Evolutionary conservation across 83 land plant genomes (phyloP).

Genomic region (Thuja plicata): DNA sequence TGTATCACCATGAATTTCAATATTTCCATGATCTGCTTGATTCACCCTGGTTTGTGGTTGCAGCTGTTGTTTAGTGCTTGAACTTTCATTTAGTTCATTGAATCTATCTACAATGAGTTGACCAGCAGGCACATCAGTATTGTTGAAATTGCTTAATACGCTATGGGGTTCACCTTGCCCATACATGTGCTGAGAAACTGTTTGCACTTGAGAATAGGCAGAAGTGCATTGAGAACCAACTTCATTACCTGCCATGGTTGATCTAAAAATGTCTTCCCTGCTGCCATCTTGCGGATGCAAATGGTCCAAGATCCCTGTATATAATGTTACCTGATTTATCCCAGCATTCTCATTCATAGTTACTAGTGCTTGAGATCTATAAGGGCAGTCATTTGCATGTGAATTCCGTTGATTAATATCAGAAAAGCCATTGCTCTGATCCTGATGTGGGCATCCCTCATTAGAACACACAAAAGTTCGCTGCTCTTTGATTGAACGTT

Average conservation of each 20-base stretch:
- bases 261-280: slow-evolving; percentile 17
- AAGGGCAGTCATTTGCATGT: slow-evolving; percentile 8
- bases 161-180: slow-evolving; percentile 19
- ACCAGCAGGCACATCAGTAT: slow-evolving; percentile 14
- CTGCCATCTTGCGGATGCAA: slow-evolving; percentile 6
- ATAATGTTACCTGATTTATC: slow-evolving; percentile 7
- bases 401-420: slow-evolving; percentile 29
- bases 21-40: slow-evolving; percentile 15
- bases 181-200: slow-evolving; percentile 27
- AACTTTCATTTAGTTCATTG: not conserved
- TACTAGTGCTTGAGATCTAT: slow-evolving; percentile 6
- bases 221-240: slow-evolving; percentile 17
- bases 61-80: slow-evolving; percentile 20
- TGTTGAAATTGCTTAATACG: slow-evolving; percentile 15
- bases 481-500: slow-evolving; percentile 10
- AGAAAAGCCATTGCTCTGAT: slow-evolving; percentile 20
- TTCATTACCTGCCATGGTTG: not conserved
- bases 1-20: slow-evolving; percentile 20
- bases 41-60: slow-evolving; percentile 4
- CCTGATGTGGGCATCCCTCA: slow-evolving; percentile 14
- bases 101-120: not conserved
- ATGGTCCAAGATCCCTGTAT: not conserved
- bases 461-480: not conserved
- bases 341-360: not conserved
- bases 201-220: slow-evolving; percentile 16